Evolutionary conservation across 2,329 filamentous ascomycete species (phyloP).

Genomic region (Aspergillus sp.): DNA sequence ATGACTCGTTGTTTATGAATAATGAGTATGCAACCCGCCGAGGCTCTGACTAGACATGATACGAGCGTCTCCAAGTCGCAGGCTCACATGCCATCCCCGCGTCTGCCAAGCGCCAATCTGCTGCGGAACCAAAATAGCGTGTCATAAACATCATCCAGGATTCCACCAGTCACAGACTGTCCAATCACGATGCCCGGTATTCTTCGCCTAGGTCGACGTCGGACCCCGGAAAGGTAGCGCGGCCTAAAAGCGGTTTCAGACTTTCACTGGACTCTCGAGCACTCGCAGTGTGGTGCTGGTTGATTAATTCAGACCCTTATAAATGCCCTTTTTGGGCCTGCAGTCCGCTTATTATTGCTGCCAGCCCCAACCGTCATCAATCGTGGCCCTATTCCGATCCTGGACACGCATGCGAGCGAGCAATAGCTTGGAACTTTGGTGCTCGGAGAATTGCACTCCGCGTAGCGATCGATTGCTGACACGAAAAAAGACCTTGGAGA

Average conservation of each 20-base stretch:
- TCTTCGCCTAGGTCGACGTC: neutral
- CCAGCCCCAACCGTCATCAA: neutral
- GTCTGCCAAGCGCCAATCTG: neutral
- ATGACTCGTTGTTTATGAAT: neutral
- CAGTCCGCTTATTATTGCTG: neutral
- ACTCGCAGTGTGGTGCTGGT: neutral
- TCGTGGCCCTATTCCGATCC: neutral
- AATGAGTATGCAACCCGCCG: neutral
- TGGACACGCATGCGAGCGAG: neutral
- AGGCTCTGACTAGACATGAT: neutral
- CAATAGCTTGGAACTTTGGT: neutral
- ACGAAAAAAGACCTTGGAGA: neutral
- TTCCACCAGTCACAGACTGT: neutral
- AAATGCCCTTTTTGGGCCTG: neutral
- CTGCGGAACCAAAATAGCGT: neutral
- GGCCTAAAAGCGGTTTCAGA: neutral
- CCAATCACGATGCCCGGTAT: neutral
- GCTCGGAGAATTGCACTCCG: neutral
- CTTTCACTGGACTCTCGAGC: neutral
- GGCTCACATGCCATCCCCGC: slow-evolving; percentile 1
- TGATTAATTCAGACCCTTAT: neutral
- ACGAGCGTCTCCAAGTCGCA: neutral
- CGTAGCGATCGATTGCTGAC: neutral
- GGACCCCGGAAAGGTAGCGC: neutral
- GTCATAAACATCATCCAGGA: neutral